Percentiles rank a stretch among this genome's conserved stretches.
phyloP scores from a whole-genome alignment of 768 basidiomycete genomes.

The Trametes elegans region DNA sequence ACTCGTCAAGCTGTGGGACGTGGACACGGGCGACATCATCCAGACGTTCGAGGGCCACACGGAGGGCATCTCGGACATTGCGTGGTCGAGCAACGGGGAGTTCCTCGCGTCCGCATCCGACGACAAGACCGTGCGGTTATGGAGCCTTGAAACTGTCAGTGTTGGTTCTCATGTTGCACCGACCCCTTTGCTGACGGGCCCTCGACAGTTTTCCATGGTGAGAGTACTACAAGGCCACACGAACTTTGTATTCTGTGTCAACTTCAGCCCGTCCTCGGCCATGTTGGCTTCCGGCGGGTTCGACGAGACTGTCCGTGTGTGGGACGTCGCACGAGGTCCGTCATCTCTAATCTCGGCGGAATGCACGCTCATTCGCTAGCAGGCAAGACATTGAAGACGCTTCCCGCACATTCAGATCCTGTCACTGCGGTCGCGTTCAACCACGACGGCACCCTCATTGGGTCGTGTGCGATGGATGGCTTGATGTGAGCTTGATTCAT shows the following conservation, averaged over 20 bases:
- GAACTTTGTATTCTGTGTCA: conserved; percentile 91
- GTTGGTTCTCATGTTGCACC: neutral
- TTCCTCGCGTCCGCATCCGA: conserved; percentile 92
- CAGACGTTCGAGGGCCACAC: conserved; percentile 72
- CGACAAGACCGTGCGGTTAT: conserved; percentile 85
- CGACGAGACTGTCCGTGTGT: conserved; percentile 95
- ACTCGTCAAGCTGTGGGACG: conserved; percentile 78
- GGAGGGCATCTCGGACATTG: conserved; percentile 86
- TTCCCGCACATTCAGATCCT: conserved; percentile 97
- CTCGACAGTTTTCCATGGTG: conserved; percentile 45
- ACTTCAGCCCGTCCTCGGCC: conserved; percentile 88
- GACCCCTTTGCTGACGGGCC: conserved; percentile 2
- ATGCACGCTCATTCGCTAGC: neutral
- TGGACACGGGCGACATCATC: conserved; percentile 66
- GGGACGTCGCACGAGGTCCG: conserved; percentile 90
- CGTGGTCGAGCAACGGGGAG: conserved; percentile 82
- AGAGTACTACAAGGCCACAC: conserved; percentile 83
- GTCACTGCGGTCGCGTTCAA: conserved; percentile 94
- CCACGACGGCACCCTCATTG: conserved; percentile 90
- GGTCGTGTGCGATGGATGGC: conserved; percentile 95
- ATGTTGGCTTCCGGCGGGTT: conserved; percentile 91
- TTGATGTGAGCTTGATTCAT: conserved; percentile 70
- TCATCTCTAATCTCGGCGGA: neutral
- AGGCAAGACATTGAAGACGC: conserved; percentile 83
- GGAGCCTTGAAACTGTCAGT: conserved; percentile 69